Percentiles rank a stretch among this genome's conserved stretches.
Evolutionary conservation across 257 asterid species (phyloP).

Genomic region (Solanum dulcamara): DNA sequence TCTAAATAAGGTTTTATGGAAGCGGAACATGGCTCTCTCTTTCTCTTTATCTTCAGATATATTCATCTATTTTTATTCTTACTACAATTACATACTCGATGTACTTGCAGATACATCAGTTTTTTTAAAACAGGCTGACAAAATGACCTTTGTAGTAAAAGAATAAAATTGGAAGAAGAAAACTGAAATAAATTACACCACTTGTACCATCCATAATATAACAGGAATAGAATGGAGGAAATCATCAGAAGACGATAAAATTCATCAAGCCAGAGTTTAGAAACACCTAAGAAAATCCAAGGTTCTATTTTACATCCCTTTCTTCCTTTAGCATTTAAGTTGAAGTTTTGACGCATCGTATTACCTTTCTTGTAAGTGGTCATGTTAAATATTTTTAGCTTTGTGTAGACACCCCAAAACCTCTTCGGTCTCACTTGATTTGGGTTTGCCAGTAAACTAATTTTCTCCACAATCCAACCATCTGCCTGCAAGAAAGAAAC

Average conservation of each 20-base stretch:
- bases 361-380: constrained; percentile 85
- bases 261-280: neutral
- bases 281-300: neutral
- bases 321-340: neutral
- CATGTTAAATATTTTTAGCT: constrained; percentile 92
- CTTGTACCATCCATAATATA: neutral
- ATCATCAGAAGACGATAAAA: neutral
- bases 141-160: neutral
- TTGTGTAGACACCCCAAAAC: constrained; percentile 98
- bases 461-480: constrained; percentile 94
- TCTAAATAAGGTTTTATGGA: neutral
- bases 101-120: neutral
- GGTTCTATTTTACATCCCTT: neutral
- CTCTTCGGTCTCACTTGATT: constrained; percentile 83
- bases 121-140: neutral
- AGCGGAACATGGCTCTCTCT: neutral
- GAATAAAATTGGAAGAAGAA: neutral
- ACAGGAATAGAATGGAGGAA: neutral
- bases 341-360: neutral
- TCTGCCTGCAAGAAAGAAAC: constrained; percentile 58
- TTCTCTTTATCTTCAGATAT: neutral
- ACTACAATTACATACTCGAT: neutral
- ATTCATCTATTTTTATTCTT: neutral
- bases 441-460: constrained; percentile 79
- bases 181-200: neutral